A percentile compares a stretch with the other conserved stretches of the same genome.
Conservation (phyloP, 371 early-diverging fungal species). For the Mortierella sp. region DNA sequence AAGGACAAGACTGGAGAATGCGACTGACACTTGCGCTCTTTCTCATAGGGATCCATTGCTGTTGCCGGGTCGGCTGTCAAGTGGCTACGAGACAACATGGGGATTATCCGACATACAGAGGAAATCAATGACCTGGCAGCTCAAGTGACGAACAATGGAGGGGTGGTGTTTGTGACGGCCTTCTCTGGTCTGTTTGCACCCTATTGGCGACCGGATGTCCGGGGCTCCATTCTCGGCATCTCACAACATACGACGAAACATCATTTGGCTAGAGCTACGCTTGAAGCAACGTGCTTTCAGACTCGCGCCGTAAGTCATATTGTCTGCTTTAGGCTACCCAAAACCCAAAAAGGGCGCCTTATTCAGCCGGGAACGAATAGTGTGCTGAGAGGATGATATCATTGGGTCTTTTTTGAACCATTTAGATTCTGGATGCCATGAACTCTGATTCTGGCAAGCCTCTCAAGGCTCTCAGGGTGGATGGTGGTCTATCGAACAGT, state of each 20-base stretch:
- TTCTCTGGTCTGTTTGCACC: constrained; percentile 96
- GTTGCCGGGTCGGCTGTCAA: constrained; percentile 94
- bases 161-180: constrained; percentile 95
- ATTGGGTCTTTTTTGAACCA: no score
- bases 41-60: constrained; percentile 83
- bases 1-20: no score
- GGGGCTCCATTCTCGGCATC: constrained; percentile 89
- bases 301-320: constrained; percentile 70
- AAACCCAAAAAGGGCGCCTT: no score
- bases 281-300: constrained; percentile 93
- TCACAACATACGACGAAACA: constrained; percentile 88
- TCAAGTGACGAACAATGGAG: constrained; percentile 80
- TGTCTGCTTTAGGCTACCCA: no score
- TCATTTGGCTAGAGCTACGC: constrained; percentile 88
- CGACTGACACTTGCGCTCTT: background rate
- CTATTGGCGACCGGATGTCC: constrained; percentile 94
- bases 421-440: constrained; percentile 88
- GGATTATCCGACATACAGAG: constrained; percentile 74
- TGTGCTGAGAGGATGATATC: no score
- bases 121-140: constrained; percentile 77
- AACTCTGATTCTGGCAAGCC: constrained; percentile 74
- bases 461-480: constrained; percentile 81
- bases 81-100: constrained; percentile 92
- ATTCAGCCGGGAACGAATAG: no score
- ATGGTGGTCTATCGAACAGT: constrained; percentile 94